A percentile compares a stretch with the other conserved stretches of the same genome.
phyloP scores from a whole-genome alignment of 2,329 filamentous ascomycete genomes.

The Xenosphaeropsis pyriputrescens region DNA sequence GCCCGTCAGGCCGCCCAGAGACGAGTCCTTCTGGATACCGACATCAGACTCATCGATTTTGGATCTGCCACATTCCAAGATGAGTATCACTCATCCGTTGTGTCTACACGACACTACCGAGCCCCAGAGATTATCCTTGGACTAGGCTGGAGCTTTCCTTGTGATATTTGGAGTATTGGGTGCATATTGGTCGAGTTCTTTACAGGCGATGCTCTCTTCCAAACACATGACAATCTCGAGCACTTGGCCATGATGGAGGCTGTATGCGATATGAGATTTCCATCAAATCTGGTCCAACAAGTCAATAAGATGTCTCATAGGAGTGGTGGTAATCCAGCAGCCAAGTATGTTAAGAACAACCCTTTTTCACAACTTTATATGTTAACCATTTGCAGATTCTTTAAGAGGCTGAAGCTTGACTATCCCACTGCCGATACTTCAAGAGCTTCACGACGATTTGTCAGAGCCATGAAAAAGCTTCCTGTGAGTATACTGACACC shows the following conservation, averaged over 20 bases:
- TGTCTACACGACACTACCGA: constrained; percentile 55
- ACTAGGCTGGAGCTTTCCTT: constrained; percentile 57
- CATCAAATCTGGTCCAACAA: constrained; percentile 39
- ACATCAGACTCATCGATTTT: constrained; percentile 58
- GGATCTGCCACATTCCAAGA: constrained; percentile 60
- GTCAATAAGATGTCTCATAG: constrained; percentile 41
- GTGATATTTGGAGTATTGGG: constrained; percentile 62
- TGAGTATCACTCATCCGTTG: constrained; percentile 58
- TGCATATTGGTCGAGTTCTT: constrained; percentile 62
- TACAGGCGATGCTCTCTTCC: constrained; percentile 56
- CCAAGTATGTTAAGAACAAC: constrained; percentile 36
- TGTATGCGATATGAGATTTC: constrained; percentile 44
- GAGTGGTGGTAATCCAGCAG: constrained; percentile 42
- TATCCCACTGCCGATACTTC: constrained; percentile 51
- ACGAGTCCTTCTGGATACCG: constrained; percentile 50
- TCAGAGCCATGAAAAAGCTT: constrained; percentile 57
- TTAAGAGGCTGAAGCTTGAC: constrained; percentile 49
- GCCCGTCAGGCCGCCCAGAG: constrained; percentile 47
- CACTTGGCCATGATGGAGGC: constrained; percentile 66
- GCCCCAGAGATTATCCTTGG: constrained; percentile 59
- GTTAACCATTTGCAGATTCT: constrained; percentile 36
- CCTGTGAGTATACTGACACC: constrained; percentile 28
- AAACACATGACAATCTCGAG: constrained; percentile 59
- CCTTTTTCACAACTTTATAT: neutral
- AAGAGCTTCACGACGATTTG: constrained; percentile 48